Conservation (phyloP, 106 monocot species). For the Cymbidium sinense region DNA sequence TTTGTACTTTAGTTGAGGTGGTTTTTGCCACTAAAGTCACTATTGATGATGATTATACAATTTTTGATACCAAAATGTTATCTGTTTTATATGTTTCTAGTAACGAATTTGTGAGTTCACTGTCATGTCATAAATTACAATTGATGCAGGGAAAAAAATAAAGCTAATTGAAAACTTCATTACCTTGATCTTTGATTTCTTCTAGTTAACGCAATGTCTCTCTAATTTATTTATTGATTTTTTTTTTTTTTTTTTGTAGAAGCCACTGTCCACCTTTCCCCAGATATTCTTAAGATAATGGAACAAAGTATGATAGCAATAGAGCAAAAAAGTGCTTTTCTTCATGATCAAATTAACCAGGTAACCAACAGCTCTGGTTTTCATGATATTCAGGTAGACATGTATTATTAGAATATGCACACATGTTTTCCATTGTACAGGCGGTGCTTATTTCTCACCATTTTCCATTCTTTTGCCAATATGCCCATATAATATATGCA, state of each 20-base stretch:
- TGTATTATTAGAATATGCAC: not conserved
- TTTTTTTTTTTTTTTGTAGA: not conserved
- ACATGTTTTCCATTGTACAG: not conserved
- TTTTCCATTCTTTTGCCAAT: not conserved
- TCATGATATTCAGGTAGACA: not conserved
- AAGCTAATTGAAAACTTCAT: not conserved
- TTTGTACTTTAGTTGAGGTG: not conserved
- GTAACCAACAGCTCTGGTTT: conserved; percentile 16
- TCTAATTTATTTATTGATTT: not conserved
- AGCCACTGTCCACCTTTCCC: conserved; percentile 10
- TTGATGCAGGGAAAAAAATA: not conserved
- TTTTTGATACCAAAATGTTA: not conserved
- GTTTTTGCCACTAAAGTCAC: not conserved
- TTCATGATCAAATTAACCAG: conserved; percentile 34
- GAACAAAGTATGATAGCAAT: conserved; percentile 46
- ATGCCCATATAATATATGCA: not conserved
- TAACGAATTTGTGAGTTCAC: not conserved
- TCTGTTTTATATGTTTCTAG: not conserved
- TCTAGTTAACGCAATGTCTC: not conserved
- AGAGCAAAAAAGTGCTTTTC: conserved; percentile 37
- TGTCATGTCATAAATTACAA: not conserved
- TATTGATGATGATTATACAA: not conserved
- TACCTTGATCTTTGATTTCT: not conserved
- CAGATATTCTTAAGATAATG: conserved; percentile 35
- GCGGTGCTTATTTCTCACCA: not conserved